A percentile compares a stretch with the other conserved stretches of the same genome.
These are phyloP conservation scores for Larix sibirica DNA, from an alignment of 83 land plant species.

Conservation along the genomic window DNA sequence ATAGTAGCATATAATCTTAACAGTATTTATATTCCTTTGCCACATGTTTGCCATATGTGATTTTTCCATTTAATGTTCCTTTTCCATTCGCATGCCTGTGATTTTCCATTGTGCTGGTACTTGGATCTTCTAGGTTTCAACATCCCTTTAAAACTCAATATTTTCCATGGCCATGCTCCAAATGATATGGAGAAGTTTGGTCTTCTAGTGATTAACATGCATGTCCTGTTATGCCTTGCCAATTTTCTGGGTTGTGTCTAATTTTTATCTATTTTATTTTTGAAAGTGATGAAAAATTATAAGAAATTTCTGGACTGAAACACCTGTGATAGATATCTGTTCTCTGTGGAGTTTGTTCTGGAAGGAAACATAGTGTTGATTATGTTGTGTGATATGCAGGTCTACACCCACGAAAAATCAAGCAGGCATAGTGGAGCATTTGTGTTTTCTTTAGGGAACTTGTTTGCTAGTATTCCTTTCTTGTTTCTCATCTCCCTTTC, in stretches of 20 bases:
- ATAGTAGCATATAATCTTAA: too few relatives aligned
- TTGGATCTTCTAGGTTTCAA: not conserved
- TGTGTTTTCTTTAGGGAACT: constrained; percentile 72
- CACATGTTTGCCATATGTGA: too few relatives aligned
- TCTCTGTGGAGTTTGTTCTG: not conserved
- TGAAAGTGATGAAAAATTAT: too few relatives aligned
- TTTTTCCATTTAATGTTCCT: too few relatives aligned
- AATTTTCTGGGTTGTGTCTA: not conserved
- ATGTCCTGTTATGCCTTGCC: not conserved
- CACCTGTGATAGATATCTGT: not conserved
- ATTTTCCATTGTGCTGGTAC: not conserved
- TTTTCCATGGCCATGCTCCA: not conserved
- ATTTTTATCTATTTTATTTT: not conserved
- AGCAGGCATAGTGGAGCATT: constrained; percentile 58
- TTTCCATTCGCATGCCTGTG: too few relatives aligned
- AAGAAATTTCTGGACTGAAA: too few relatives aligned
- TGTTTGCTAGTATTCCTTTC: constrained; percentile 79
- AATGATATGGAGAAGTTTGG: not conserved
- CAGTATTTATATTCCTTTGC: not conserved
- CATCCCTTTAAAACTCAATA: not conserved
- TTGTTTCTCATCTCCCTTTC: constrained; percentile 72
- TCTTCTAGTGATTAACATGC: not conserved
- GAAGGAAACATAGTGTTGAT: not conserved
- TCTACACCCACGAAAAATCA: constrained; percentile 59
- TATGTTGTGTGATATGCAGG: constrained; percentile 47